Evolutionary conservation across 1,139 yeast genomes (phyloP).

Genomic region (Meyerozyma sp.): DNA sequence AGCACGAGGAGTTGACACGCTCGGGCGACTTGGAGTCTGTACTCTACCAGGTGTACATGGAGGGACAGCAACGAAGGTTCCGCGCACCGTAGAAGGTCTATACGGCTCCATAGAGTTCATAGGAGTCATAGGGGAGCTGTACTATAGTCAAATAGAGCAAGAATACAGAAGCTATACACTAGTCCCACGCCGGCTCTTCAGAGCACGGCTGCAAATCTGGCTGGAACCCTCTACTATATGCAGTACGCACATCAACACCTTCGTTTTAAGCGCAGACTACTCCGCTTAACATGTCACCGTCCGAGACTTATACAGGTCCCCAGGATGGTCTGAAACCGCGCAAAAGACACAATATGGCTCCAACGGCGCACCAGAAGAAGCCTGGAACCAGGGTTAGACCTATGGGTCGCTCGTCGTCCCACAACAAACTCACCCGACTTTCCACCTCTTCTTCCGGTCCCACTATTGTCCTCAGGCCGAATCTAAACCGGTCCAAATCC

Average conservation of each 20-base stretch:
- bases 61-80: conserved; percentile 54
- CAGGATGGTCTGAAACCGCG: background rate
- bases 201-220: background rate
- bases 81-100: background rate
- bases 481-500: conserved; percentile 36
- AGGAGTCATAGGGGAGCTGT: too few relatives aligned
- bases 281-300: background rate
- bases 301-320: background rate
- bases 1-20: conserved; percentile 56
- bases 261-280: background rate
- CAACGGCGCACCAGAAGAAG: background rate
- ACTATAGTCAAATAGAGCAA: too few relatives aligned
- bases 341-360: background rate
- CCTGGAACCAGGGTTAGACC: background rate
- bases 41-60: conserved; percentile 64
- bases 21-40: conserved; percentile 57
- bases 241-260: background rate
- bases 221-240: background rate
- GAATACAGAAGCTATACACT: too few relatives aligned
- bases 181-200: too few relatives aligned
- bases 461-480: conserved; percentile 20
- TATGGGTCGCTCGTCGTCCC: conserved; percentile 27
- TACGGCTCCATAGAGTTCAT: too few relatives aligned
- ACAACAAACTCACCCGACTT: conserved; percentile 22
- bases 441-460: conserved; percentile 12